Evolutionary conservation across 208 protist species (phyloP).

Genomic region (Naegleria gruberi): DNA sequence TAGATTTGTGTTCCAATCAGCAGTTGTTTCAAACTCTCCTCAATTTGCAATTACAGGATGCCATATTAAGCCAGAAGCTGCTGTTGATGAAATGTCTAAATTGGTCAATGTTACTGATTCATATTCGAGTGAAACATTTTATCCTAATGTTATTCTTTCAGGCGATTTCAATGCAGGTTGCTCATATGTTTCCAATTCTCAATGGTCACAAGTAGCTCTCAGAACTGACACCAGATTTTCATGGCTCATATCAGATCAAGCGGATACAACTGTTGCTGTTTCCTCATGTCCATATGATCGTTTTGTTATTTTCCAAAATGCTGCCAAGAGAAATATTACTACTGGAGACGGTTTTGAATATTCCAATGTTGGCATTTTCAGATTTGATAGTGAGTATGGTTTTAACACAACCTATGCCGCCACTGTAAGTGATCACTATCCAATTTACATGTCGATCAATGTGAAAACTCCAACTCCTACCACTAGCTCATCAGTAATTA

Average conservation of each 20-base stretch:
- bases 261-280: not conserved
- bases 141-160: not conserved
- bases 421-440: not conserved
- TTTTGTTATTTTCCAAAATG: not conserved
- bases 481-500: too few species aligned
- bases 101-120: not conserved
- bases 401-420: not conserved
- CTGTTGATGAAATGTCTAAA: not conserved
- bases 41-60: not conserved
- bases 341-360: not conserved
- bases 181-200: not conserved
- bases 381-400: not conserved
- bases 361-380: not conserved
- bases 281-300: not conserved
- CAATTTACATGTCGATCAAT: not conserved
- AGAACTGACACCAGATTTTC: not conserved
- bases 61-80: not conserved
- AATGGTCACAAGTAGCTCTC: not conserved
- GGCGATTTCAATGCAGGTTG: slow-evolving; percentile 18
- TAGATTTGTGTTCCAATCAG: too few species aligned
- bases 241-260: not conserved
- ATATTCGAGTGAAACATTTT: not conserved
- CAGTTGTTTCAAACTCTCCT: too few species aligned
- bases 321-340: too few species aligned
- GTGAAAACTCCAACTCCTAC: too few species aligned